Conservation (phyloP, 495 filamentous ascomycete genomes). For the Oleoguttula mirabilis region DNA sequence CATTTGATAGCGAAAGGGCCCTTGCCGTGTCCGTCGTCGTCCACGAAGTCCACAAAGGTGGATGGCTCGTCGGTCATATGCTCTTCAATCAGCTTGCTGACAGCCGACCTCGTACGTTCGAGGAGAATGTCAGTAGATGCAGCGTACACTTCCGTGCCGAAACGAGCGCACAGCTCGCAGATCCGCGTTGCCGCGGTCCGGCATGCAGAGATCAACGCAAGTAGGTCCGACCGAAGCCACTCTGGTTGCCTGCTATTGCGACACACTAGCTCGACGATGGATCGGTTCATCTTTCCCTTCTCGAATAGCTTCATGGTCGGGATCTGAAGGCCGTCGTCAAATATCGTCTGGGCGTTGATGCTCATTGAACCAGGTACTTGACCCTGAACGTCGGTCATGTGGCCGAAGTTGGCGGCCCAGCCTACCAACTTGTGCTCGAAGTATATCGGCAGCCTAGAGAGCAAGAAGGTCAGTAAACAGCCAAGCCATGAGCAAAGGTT, state of each 20-base stretch:
- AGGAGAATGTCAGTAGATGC: conserved; percentile 36
- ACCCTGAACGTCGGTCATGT: conserved; percentile 41
- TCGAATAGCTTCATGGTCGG: conserved; percentile 39
- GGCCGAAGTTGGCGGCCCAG: conserved; percentile 41
- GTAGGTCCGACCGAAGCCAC: conserved; percentile 40
- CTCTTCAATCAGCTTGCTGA: conserved; percentile 36
- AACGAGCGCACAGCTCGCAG: conserved; percentile 36
- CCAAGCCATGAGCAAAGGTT: no score
- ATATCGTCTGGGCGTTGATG: conserved; percentile 39
- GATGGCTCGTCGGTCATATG: conserved; percentile 34
- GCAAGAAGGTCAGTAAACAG: no score
- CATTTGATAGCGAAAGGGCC: conserved; percentile 41
- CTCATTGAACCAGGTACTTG: conserved; percentile 43
- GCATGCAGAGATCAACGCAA: conserved; percentile 38
- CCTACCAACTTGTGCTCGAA: conserved; percentile 34
- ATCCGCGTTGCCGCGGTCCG: conserved; percentile 35
- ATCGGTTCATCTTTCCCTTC: conserved; percentile 33
- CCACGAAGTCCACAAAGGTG: conserved; percentile 41
- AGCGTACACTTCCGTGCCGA: conserved; percentile 34
- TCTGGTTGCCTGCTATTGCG: conserved; percentile 40
- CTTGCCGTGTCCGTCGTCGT: conserved; percentile 40
- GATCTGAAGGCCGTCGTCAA: conserved; percentile 43
- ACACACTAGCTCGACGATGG: conserved; percentile 36
- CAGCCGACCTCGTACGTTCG: conserved; percentile 33
- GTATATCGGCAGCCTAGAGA: conserved; percentile 39